Conservation (phyloP, 2,329 filamentous ascomycete species). For the Talaromyces piceae region DNA sequence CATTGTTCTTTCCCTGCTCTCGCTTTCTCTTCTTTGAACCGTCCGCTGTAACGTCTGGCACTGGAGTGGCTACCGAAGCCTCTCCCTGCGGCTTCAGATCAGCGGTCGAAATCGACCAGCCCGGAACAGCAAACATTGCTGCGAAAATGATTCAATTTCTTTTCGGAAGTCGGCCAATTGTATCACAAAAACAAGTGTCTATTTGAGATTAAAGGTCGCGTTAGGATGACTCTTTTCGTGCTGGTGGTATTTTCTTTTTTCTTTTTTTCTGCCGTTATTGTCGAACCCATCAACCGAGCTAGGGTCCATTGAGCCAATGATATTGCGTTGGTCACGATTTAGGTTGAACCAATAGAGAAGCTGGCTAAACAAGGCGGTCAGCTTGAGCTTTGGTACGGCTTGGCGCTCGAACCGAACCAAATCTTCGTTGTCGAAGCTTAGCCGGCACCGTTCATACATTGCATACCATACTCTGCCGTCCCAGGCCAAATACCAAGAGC, state of each 20-base stretch:
- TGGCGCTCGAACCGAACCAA: neutral
- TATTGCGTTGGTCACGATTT: too few relatives aligned
- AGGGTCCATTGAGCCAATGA: too few relatives aligned
- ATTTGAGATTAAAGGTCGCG: neutral
- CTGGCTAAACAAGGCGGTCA: neutral
- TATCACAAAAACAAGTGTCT: neutral
- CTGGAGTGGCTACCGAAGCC: conserved; percentile 35
- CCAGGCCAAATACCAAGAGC: too few relatives aligned
- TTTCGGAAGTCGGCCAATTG: neutral
- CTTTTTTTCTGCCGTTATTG: neutral
- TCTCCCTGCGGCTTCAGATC: conserved; percentile 63
- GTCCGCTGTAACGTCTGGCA: conserved; percentile 16
- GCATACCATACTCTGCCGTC: neutral
- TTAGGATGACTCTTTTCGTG: neutral
- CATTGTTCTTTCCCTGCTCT: conserved; percentile 19
- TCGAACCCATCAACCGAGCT: neutral
- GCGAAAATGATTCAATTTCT: neutral
- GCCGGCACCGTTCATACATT: too few relatives aligned
- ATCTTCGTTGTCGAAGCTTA: neutral
- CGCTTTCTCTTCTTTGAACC: conserved; percentile 47
- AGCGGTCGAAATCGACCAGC: conserved; percentile 75
- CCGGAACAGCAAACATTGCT: conserved; percentile 79
- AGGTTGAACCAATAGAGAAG: neutral
- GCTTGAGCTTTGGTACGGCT: neutral
- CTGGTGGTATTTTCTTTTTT: neutral